Percentiles rank a stretch among this genome's conserved stretches.
These are phyloP conservation scores for Zygoascus ofunaensis DNA, from an alignment of 805 yeast species.

Conservation along the genomic window DNA sequence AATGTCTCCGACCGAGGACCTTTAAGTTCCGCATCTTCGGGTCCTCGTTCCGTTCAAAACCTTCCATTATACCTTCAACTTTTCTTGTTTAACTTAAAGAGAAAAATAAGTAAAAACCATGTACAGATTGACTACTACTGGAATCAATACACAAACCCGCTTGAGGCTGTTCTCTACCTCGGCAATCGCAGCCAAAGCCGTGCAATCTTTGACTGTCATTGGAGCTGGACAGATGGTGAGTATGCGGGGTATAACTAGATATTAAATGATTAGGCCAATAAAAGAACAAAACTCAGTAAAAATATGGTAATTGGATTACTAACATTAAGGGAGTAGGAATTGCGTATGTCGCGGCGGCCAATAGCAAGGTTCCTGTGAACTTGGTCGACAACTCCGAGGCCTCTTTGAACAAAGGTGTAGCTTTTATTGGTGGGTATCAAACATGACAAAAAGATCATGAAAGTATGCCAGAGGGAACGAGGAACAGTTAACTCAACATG, in stretches of 20 bases:
- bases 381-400: slow-evolving; percentile 28
- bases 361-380: slow-evolving; percentile 30
- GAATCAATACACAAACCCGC: no score
- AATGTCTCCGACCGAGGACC: no score
- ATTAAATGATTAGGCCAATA: no score
- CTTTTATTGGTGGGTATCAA: slow-evolving; percentile 20
- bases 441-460: no score
- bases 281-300: background rate
- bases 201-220: slow-evolving; percentile 28
- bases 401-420: slow-evolving; percentile 27
- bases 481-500: no score
- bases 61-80: no score
- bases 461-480: no score
- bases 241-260: slow-evolving; percentile 2
- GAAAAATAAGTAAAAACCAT: no score
- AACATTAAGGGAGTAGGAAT: slow-evolving; percentile 33
- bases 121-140: no score
- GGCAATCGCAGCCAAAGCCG: slow-evolving; percentile 1
- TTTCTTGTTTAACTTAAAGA: no score
- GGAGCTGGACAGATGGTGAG: slow-evolving; percentile 38
- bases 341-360: slow-evolving; percentile 35
- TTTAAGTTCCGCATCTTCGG: no score
- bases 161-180: background rate
- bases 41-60: no score
- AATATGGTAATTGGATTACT: background rate